Conservation (phyloP, 192 early-diverging fungal genomes). For the Entomortierella chlamydospora region DNA sequence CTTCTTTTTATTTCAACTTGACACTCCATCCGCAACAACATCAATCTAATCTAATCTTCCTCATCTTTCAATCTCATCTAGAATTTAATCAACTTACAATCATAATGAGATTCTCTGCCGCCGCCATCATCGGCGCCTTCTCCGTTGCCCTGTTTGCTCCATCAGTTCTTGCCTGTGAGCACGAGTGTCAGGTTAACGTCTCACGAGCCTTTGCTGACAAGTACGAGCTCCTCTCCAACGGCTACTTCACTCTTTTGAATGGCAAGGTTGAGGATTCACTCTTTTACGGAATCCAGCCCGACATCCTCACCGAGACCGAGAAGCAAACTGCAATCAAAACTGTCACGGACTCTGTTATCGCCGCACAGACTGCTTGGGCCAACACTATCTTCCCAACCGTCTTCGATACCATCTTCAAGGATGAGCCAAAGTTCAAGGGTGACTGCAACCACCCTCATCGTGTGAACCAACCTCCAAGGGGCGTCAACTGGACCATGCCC, state of each 20-base stretch:
- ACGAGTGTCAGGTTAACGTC: conserved; percentile 62
- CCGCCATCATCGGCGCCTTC: conserved; percentile 36
- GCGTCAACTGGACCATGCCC: conserved; percentile 60
- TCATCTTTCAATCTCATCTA: background rate
- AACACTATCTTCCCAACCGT: conserved; percentile 47
- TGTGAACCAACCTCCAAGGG: conserved; percentile 60
- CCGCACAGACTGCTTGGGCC: conserved; percentile 27
- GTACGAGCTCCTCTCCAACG: conserved; percentile 54
- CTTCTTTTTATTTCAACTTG: too few species aligned
- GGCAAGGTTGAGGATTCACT: conserved; percentile 25
- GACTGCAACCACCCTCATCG: conserved; percentile 65
- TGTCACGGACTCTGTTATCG: conserved; percentile 21
- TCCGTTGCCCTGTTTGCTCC: conserved; percentile 33
- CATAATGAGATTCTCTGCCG: conserved; percentile 44
- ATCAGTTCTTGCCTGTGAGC: conserved; percentile 61
- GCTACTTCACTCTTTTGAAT: conserved; percentile 36
- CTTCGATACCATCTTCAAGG: conserved; percentile 60
- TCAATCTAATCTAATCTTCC: background rate
- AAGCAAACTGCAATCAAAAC: conserved; percentile 17
- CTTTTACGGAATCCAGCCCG: conserved; percentile 35
- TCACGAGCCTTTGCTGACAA: conserved; percentile 57
- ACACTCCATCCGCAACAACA: background rate
- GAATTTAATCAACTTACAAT: background rate
- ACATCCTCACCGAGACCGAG: conserved; percentile 27
- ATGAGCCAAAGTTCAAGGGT: conserved; percentile 65